These are phyloP conservation scores for Leucosporidium scottii DNA, from an alignment of 768 basidiomycete genomes.

Conservation along the genomic window DNA sequence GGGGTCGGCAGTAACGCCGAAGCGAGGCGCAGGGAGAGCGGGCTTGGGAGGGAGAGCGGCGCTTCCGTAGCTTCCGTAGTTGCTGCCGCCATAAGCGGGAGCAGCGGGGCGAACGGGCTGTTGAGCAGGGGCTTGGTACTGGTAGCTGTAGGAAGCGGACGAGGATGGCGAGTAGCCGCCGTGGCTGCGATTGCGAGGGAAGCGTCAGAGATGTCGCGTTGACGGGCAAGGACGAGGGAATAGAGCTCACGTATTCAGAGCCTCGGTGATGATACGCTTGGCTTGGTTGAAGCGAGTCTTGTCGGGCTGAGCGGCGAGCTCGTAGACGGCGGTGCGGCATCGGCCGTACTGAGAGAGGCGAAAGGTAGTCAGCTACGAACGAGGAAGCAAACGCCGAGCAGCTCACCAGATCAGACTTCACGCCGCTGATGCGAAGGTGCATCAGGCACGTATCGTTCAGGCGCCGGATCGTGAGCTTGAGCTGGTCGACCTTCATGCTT, in stretches of 20 bases:
- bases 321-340: not conserved
- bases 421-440: conserved; percentile 8
- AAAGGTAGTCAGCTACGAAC: too few species aligned
- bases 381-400: not conserved
- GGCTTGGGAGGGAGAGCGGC: too few species aligned
- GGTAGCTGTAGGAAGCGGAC: not conserved
- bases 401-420: conserved; percentile 25
- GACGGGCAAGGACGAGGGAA: too few species aligned
- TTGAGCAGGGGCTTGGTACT: not conserved
- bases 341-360: not conserved
- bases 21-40: conserved; percentile 7
- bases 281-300: not conserved
- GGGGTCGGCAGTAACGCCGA: not conserved
- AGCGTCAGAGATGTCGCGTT: too few species aligned
- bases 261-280: not conserved
- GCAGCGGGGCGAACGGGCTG: not conserved
- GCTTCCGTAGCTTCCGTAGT: not conserved
- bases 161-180: not conserved
- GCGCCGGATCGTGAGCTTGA: conserved; percentile 15
- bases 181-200: not conserved
- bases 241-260: not conserved
- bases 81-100: too few species aligned
- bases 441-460: conserved; percentile 1
- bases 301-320: not conserved
- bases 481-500: conserved; percentile 27